Conservation (phyloP, 1,284 basidiomycete species). For the Inonotus obliquus region DNA sequence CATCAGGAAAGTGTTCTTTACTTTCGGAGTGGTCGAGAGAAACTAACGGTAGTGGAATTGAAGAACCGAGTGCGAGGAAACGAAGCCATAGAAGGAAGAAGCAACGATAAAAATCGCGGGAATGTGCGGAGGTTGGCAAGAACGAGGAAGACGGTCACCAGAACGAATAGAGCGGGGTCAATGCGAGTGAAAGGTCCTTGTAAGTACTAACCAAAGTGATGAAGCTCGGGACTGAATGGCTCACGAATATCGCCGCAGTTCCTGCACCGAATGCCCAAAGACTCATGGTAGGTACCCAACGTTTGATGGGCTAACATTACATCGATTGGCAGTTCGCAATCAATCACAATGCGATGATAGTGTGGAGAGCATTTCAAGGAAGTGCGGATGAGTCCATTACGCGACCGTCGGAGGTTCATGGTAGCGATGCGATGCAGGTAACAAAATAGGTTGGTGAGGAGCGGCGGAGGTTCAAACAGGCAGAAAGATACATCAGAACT, state of each 20-base stretch:
- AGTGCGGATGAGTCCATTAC: not conserved
- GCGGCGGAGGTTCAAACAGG: not conserved
- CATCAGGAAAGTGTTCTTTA: conserved; percentile 37
- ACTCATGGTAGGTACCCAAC: conserved; percentile 54
- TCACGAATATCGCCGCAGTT: conserved; percentile 58
- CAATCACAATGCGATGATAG: conserved; percentile 17
- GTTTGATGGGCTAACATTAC: conserved; percentile 40
- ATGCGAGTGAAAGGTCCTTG: not conserved
- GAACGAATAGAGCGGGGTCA: not conserved
- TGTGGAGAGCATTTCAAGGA: conserved; percentile 21
- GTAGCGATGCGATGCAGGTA: conserved; percentile 8
- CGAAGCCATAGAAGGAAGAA: not conserved
- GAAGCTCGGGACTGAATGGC: conserved; percentile 26
- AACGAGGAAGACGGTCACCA: not conserved
- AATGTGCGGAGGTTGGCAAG: not conserved
- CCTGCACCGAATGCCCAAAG: conserved; percentile 70
- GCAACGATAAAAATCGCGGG: conserved; percentile 4
- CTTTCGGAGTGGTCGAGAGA: conserved; percentile 40
- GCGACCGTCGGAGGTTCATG: conserved; percentile 1
- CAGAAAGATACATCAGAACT: not conserved
- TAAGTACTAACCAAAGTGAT: not conserved
- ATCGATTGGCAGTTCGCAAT: not conserved
- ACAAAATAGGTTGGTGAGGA: not conserved
- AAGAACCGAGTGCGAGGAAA: not conserved
- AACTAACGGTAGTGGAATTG: conserved; percentile 24